Evolutionary conservation across 176 grass and related monocot species (phyloP).

Genomic region (Paspalum notatum): DNA sequence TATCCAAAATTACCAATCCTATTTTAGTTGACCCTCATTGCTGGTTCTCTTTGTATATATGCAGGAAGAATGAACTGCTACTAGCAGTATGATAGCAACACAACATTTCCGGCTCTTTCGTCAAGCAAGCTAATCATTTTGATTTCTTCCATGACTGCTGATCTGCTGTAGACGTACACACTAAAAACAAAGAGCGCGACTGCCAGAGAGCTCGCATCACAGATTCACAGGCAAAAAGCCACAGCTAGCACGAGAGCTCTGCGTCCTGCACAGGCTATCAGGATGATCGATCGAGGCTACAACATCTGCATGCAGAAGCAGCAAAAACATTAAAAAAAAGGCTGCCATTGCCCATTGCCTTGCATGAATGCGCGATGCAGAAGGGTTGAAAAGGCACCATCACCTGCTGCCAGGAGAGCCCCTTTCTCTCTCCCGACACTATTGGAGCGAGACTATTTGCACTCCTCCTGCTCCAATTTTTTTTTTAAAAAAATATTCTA

Average conservation of each 20-base stretch:
- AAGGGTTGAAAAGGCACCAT: constrained; percentile 52
- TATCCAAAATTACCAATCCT: background rate
- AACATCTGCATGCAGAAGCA: background rate
- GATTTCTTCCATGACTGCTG: constrained; percentile 30
- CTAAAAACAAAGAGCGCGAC: constrained; percentile 1
- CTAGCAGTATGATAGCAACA: too few relatives aligned
- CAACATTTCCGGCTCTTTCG: constrained; percentile 25
- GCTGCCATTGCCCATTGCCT: constrained; percentile 35
- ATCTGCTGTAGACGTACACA: constrained; percentile 12
- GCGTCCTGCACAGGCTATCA: constrained; percentile 21
- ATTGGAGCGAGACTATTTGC: too few relatives aligned
- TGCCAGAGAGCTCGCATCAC: too few relatives aligned
- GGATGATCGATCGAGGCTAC: too few relatives aligned
- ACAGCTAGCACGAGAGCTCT: constrained; percentile 10
- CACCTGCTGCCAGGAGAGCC: constrained; percentile 11
- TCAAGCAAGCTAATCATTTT: constrained; percentile 46
- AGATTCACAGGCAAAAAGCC: constrained; percentile 22
- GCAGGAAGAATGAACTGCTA: too few relatives aligned
- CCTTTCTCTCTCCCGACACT: background rate
- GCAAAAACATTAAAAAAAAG: constrained; percentile 36
- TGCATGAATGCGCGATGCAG: constrained; percentile 34
- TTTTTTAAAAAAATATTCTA: too few relatives aligned
- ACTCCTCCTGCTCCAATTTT: too few relatives aligned
- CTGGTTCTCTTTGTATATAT: too few relatives aligned
- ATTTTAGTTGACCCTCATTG: background rate